Evolutionary conservation across 2,329 filamentous ascomycete species (phyloP), one percentile per base, ranked within the genome.

Genomic region (Gliomastix tumulicola): DNA sequence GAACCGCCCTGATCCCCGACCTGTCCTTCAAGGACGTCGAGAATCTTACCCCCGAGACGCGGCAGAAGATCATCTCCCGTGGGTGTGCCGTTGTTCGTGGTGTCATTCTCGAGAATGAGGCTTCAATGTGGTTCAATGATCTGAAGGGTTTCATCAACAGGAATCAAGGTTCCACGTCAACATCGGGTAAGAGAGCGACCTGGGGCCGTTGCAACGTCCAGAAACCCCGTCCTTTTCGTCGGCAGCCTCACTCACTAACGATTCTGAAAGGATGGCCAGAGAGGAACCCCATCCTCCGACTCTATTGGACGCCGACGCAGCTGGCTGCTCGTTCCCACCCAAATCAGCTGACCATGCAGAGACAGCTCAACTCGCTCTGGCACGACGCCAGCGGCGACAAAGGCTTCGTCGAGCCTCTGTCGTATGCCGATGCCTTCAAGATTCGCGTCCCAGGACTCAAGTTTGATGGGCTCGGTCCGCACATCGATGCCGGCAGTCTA

Each of bases 401-500:
- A 13, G 19, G 48, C 1, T 54, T 47, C 2, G 44, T 55, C 5
- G 58, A 61, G 2, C 63, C 62, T 1, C 41, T 66, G 22, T 49
- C 55, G 2, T 67, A 65, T 41, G 48, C 53, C 15, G 62, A 68
- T 36, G 59, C 48, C 5, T 42, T 60, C 4, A 58, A 63, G 12
- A 56, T 60, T 38, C 54, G 63, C 7, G 51, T 57, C 6, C 59
- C 60, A 6, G 50, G 54, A 17, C 51, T 59, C 19, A 43, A 47
- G 1, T 67, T 66, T 40, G 52, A 54, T 9, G 60, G 62, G 6
- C 50, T 66, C 2, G 62, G 63, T 3, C 63, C 63, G 18, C 63
- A 66, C 39, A 63, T 67, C 30, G 63, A 67, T 42, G 63, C 60
- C 2, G 62, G 63, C 17, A 62, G 57, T 39, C 49, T 68, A 20